Evolutionary conservation across 306 rosid species (phyloP).

Genomic region (Pterocarpus macrocarpus): DNA sequence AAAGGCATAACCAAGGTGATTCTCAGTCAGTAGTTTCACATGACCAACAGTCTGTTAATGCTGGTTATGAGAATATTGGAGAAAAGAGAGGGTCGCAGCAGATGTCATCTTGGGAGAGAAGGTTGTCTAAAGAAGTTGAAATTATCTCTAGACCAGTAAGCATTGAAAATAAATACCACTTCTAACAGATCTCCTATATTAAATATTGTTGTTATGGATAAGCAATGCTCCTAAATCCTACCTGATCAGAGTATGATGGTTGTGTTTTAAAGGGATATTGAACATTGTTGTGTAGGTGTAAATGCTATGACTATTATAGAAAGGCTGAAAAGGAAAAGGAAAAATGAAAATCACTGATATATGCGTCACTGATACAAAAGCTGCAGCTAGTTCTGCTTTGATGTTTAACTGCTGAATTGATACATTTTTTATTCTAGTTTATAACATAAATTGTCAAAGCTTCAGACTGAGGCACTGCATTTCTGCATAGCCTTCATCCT

Average conservation of each 20-base stretch:
- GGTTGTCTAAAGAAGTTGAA: slow-evolving; percentile 47
- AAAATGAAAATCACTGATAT: background rate
- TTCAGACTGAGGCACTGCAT: slow-evolving; percentile 3
- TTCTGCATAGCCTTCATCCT: slow-evolving; percentile 17
- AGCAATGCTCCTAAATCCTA: background rate
- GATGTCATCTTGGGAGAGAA: slow-evolving; percentile 36
- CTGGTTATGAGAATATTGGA: slow-evolving; percentile 46
- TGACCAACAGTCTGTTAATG: slow-evolving; percentile 14
- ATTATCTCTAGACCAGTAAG: slow-evolving; percentile 53
- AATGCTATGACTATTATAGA: slow-evolving; percentile 5
- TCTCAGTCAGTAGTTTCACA: slow-evolving; percentile 28
- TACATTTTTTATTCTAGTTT: slow-evolving; percentile 2
- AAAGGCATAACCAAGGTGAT: slow-evolving; percentile 36
- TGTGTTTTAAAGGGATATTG: slow-evolving; percentile 12
- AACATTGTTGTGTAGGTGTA: slow-evolving; percentile 35
- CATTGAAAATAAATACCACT: slow-evolving; percentile 6
- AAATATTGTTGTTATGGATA: slow-evolving; percentile 33
- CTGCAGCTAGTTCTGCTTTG: background rate
- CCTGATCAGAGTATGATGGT: slow-evolving; percentile 15
- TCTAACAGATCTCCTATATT: background rate
- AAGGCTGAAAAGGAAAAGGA: background rate
- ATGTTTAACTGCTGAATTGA: background rate
- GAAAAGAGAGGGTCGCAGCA: slow-evolving; percentile 37
- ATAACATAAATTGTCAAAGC: background rate
- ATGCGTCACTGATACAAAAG: background rate